Percentiles rank a stretch among this genome's conserved stretches.
phyloP scores from a whole-genome alignment of 257 asterid species.

The Marsdenia floribunda region DNA sequence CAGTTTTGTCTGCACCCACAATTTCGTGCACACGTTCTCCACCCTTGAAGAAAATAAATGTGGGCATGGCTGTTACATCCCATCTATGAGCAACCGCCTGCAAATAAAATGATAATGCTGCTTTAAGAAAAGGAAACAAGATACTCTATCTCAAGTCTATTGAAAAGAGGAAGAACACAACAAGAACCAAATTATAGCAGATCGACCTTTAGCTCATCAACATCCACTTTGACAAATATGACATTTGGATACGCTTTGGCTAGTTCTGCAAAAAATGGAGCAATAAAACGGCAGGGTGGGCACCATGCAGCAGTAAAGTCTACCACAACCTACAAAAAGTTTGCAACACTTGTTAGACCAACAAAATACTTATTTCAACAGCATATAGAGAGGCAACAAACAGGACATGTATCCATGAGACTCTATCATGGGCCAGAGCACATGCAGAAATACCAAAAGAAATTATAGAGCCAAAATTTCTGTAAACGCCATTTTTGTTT shows the following conservation, averaged over 20 bases:
- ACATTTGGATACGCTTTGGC: slow-evolving; percentile 56
- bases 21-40: slow-evolving; percentile 52
- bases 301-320: slow-evolving; percentile 94
- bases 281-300: slow-evolving; percentile 73
- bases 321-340: slow-evolving; percentile 53
- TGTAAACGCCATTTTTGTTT: too few species aligned
- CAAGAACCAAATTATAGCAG: not conserved
- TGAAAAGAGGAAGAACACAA: not conserved
- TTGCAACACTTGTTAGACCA: not conserved
- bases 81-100: slow-evolving; percentile 50
- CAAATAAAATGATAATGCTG: not conserved
- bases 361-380: not conserved
- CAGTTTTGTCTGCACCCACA: too few species aligned
- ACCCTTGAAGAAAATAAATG: slow-evolving; percentile 60
- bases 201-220: slow-evolving; percentile 70
- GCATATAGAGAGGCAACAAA: not conserved
- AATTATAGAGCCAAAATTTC: too few species aligned
- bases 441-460: too few species aligned
- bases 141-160: not conserved
- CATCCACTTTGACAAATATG: slow-evolving; percentile 82
- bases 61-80: slow-evolving; percentile 74
- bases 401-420: too few species aligned
- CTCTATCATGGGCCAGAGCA: too few species aligned
- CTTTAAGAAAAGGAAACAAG: not conserved
- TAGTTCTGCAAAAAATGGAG: slow-evolving; percentile 62